phyloP scores from a whole-genome alignment of 1,284 basidiomycete species.

The Hemileia vastatrix region DNA sequence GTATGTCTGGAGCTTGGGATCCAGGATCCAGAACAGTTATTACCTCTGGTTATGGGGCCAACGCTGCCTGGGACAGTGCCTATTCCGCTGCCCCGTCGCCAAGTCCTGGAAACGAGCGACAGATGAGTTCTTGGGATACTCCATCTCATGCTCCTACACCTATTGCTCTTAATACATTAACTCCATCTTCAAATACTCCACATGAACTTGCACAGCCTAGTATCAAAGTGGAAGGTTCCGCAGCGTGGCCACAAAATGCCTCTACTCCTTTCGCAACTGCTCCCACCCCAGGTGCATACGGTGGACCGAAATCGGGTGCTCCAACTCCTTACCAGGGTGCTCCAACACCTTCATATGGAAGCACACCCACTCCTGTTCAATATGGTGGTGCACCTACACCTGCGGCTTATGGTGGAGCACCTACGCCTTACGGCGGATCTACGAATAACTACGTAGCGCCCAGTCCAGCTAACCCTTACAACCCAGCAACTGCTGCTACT shows the following conservation, averaged over 20 bases:
- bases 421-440: slow-evolving; percentile 47
- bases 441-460: slow-evolving; percentile 38
- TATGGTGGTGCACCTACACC: slow-evolving; percentile 33
- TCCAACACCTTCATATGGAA: slow-evolving; percentile 28
- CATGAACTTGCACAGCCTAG: too few species aligned
- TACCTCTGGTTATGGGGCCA: slow-evolving; percentile 23
- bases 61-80: slow-evolving; percentile 28
- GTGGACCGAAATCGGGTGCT: slow-evolving; percentile 42
- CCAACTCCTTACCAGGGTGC: slow-evolving; percentile 20
- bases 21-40: slow-evolving; percentile 40
- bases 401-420: slow-evolving; percentile 39
- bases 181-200: too few species aligned
- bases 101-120: slow-evolving; percentile 26
- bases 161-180: too few species aligned
- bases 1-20: slow-evolving; percentile 42
- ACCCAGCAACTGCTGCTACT: slow-evolving; percentile 27
- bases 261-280: slow-evolving; percentile 26
- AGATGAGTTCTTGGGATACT: slow-evolving; percentile 32
- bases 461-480: slow-evolving; percentile 44
- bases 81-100: slow-evolving; percentile 22
- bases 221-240: too few species aligned
- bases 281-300: slow-evolving; percentile 18
- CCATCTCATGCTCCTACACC: slow-evolving; percentile 34
- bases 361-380: slow-evolving; percentile 50
- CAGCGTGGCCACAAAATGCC: slow-evolving; percentile 31